Evolutionary conservation across 2,329 filamentous ascomycete genomes (phyloP).

Genomic region (Cordyceps sp.): DNA sequence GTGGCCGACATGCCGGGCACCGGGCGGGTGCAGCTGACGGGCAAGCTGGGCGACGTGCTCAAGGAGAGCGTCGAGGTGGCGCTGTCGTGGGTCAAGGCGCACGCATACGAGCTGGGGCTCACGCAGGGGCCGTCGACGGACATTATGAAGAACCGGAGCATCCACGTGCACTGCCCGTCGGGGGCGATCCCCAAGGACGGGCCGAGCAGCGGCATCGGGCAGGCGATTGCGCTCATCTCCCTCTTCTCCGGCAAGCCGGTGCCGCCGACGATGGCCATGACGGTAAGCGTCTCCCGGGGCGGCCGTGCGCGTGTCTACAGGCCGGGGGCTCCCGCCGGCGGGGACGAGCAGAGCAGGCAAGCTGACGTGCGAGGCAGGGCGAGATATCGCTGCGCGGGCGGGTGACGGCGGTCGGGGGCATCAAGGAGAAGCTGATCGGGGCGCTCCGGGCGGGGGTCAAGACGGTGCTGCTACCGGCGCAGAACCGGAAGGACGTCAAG

Average conservation of each 20-base stretch:
- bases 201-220: conserved; percentile 72
- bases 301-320: background rate
- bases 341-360: no score
- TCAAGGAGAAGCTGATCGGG: conserved; percentile 97
- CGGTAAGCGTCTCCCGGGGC: no score
- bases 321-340: no score
- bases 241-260: conserved; percentile 77
- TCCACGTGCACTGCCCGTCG: conserved; percentile 91
- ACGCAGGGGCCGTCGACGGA: conserved; percentile 69
- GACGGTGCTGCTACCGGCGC: conserved; percentile 73
- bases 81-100: conserved; percentile 90
- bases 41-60: conserved; percentile 88
- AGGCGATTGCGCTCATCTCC: conserved; percentile 84
- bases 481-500: conserved; percentile 82
- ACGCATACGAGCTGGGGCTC: conserved; percentile 79
- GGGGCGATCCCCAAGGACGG: conserved; percentile 94
- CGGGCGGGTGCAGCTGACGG: conserved; percentile 84
- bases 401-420: conserved; percentile 87
- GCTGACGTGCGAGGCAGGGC: conserved; percentile 24
- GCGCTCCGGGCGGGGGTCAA: conserved; percentile 87
- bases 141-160: conserved; percentile 86
- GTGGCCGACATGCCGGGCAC: conserved; percentile 92
- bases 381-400: conserved; percentile 70
- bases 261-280: conserved; percentile 90
- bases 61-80: conserved; percentile 97